Percentiles rank a stretch among this genome's conserved stretches.
Conservation (phyloP, 345 rosid species). For the Reutealis trisperma region DNA sequence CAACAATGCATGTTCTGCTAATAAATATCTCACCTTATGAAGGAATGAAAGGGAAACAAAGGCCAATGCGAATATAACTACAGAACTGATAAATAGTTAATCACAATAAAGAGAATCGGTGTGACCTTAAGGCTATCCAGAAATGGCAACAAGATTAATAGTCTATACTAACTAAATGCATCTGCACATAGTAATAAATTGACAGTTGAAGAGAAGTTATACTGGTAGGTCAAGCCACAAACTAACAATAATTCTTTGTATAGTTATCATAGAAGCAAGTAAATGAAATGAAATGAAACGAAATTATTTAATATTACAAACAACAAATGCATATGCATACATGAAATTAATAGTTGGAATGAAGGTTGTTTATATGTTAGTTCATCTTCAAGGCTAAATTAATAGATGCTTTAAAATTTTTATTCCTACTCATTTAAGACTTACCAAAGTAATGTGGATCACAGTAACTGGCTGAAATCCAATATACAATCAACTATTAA, state of each 20-base stretch:
- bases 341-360: not conserved
- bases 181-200: slow-evolving; percentile 2
- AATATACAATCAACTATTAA: not conserved
- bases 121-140: not conserved
- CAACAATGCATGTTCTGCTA: slow-evolving; percentile 13
- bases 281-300: not conserved
- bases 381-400: not conserved
- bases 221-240: slow-evolving; percentile 5
- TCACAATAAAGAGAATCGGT: not conserved
- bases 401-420: not conserved
- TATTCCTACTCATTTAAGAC: not conserved
- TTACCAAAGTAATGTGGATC: not conserved
- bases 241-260: not conserved
- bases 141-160: slow-evolving; percentile 1
- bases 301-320: not conserved
- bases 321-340: too few relatives aligned
- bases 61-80: not conserved
- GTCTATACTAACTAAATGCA: slow-evolving; percentile 3
- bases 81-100: not conserved
- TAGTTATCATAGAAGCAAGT: not conserved
- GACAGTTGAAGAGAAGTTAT: not conserved
- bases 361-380: not conserved
- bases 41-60: not conserved
- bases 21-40: not conserved
- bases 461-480: not conserved